Percentiles rank a stretch among this genome's conserved stretches.
Evolutionary conservation across 108 stramenopile species (phyloP).

Genomic region (Nitzschia sp.): DNA sequence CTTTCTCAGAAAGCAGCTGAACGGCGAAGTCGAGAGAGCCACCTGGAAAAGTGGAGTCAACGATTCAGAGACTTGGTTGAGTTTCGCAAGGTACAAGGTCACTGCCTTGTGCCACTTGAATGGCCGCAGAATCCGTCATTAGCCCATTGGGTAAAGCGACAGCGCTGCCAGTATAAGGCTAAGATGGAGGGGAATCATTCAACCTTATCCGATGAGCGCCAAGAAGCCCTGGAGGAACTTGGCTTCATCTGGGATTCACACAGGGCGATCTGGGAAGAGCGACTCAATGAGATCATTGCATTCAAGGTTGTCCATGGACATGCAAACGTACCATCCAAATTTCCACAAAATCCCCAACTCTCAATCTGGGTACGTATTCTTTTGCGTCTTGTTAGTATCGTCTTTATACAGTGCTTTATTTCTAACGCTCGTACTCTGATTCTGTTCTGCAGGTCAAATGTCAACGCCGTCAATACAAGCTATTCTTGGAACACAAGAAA

Average conservation of each 20-base stretch:
- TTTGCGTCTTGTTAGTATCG: not conserved
- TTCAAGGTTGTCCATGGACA: conserved; percentile 11
- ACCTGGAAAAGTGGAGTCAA: conserved; percentile 40
- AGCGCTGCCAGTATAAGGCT: conserved; percentile 42
- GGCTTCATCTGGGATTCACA: conserved; percentile 33
- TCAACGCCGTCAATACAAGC: conserved; percentile 35
- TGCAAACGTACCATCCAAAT: conserved; percentile 7
- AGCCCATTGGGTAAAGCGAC: conserved; percentile 37
- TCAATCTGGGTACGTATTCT: conserved; percentile 9
- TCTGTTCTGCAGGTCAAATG: not conserved
- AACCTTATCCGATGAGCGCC: not conserved
- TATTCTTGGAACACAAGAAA: conserved; percentile 20
- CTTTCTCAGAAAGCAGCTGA: not conserved
- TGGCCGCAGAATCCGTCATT: conserved; percentile 16
- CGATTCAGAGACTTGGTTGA: conserved; percentile 38
- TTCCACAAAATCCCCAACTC: not conserved
- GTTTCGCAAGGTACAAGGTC: conserved; percentile 33
- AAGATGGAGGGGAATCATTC: conserved; percentile 14
- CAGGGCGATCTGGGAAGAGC: conserved; percentile 19
- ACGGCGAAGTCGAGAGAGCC: conserved; percentile 16
- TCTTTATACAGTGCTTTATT: not conserved
- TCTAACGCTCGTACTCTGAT: not conserved
- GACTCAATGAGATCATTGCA: conserved; percentile 5
- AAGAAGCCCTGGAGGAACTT: conserved; percentile 19
- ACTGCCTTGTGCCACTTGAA: conserved; percentile 40